Percentiles rank a stretch among this genome's conserved stretches.
Evolutionary conservation across 495 filamentous ascomycete genomes (phyloP).

Genomic region (Jackrogersella multiformis): DNA sequence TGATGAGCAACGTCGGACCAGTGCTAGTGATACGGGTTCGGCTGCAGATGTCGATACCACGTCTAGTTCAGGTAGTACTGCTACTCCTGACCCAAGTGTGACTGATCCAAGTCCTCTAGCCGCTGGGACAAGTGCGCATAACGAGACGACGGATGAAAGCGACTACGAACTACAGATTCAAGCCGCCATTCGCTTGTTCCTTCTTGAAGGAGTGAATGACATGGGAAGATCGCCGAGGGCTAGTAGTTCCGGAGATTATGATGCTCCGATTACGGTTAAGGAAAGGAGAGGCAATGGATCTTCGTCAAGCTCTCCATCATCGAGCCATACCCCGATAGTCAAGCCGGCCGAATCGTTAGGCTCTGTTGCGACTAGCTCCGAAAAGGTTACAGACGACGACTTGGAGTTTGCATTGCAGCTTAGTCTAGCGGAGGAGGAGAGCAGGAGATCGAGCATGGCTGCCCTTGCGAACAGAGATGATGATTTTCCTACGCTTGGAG

Average conservation of each 20-base stretch:
- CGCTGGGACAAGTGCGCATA: slow-evolving; percentile 50
- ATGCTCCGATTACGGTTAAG: slow-evolving; percentile 65
- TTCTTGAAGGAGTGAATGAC: slow-evolving; percentile 65
- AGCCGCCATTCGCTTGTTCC: slow-evolving; percentile 80
- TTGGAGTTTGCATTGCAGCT: slow-evolving; percentile 84
- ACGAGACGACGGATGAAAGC: slow-evolving; percentile 61
- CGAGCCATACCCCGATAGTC: slow-evolving; percentile 47
- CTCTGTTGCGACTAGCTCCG: slow-evolving; percentile 29
- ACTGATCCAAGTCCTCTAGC: slow-evolving; percentile 52
- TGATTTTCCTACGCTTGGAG: slow-evolving; percentile 66
- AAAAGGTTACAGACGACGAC: slow-evolving; percentile 66
- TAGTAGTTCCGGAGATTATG: slow-evolving; percentile 53
- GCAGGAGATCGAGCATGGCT: slow-evolving; percentile 48
- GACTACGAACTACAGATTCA: slow-evolving; percentile 79
- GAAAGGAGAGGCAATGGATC: slow-evolving; percentile 47
- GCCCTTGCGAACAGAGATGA: slow-evolving; percentile 49
- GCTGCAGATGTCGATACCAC: slow-evolving; percentile 61
- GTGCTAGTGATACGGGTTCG: slow-evolving; percentile 60
- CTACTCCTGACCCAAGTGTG: slow-evolving; percentile 61
- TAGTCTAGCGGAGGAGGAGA: slow-evolving; percentile 82
- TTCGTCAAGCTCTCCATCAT: slow-evolving; percentile 51
- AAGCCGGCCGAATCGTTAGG: slow-evolving; percentile 36
- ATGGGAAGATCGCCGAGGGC: slow-evolving; percentile 41
- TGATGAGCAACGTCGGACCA: slow-evolving; percentile 67
- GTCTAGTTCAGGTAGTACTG: slow-evolving; percentile 57